Base-by-base conservation (phyloP, 805 yeast genomes). In the Blastobotrys peoriensis region DNA sequence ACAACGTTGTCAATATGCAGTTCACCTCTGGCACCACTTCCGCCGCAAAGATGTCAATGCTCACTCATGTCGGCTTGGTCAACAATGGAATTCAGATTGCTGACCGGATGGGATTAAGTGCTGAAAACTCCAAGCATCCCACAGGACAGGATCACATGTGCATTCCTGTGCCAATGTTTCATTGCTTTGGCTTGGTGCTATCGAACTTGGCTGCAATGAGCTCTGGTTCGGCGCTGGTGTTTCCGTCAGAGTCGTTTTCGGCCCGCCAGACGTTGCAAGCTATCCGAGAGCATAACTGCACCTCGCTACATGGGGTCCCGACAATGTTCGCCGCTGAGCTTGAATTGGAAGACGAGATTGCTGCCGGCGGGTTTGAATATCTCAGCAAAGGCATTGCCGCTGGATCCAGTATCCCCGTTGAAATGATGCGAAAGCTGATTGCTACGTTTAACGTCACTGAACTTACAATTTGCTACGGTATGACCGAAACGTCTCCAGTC, bases 1-100 rank as follows among this genome's bases (percentile, higher is more conserved):
- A 49, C 28, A 60, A 58, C 19, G 47, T 51, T 23, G 48, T 56
- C 35, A 55, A 59, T 43, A 57, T 59, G 63, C 63, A 59, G 42
- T 59, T 59, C 53, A 59, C 63, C 2, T 59, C 63, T 2, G 63
- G 63, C 13, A 59, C 63, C 13, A 59, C 63, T 9, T 52, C 60
- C 0, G 46, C 39, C 23, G 62, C 63, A 9, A 59, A 59, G 48
- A 47, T 59, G 17, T 46, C 63, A 3, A 51, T 58, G 21, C 40
- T 59, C 43, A 51, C 62, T 20, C 63, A 59, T 38, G 33, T 36
- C 27, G 51, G 47, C 36, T 42, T 59, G n/a, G 51, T 57, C 42
- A 59, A 59, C 48, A 59, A 59, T 40, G 63, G 62, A 18, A n/a
- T 30, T 10, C 46, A 56, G 33, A 54, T 56, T 35, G 62, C 57